Conservation (phyloP, 1,139 yeast species). For the Saccharomyces hybrid region DNA sequence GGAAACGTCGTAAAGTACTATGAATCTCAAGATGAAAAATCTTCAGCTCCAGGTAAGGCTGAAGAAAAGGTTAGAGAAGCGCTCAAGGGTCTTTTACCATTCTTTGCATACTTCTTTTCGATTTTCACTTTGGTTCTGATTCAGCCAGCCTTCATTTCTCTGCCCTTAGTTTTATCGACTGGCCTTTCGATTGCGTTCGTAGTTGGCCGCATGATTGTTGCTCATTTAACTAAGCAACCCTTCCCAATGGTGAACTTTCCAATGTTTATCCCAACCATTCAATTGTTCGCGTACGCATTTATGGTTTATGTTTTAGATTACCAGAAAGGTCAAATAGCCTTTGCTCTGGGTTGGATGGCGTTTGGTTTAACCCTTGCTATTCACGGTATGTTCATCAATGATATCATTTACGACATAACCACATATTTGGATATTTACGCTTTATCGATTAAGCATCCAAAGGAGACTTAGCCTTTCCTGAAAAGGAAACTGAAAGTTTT, state of each 20-base stretch:
- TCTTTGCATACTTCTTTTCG: slow-evolving; percentile 53
- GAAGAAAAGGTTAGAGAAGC: slow-evolving; percentile 35
- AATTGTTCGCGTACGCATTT: slow-evolving; percentile 41
- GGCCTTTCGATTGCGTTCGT: slow-evolving; percentile 75
- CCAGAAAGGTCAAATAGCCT: slow-evolving; percentile 37
- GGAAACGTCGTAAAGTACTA: slow-evolving; percentile 57
- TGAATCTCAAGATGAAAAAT: slow-evolving; percentile 24
- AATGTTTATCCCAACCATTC: slow-evolving; percentile 56
- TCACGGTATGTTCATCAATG: slow-evolving; percentile 72
- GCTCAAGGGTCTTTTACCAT: slow-evolving; percentile 61
- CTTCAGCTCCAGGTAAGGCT: slow-evolving; percentile 17
- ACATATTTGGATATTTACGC: slow-evolving; percentile 79
- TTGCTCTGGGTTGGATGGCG: slow-evolving; percentile 58
- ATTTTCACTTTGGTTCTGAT: slow-evolving; percentile 42
- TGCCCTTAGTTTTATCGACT: slow-evolving; percentile 59
- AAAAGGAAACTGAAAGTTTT: slow-evolving; percentile 3
- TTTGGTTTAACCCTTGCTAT: slow-evolving; percentile 70
- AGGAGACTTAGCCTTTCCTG: slow-evolving; percentile 32
- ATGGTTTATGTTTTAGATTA: slow-evolving; percentile 37
- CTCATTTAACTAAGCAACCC: slow-evolving; percentile 71
- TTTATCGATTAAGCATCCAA: slow-evolving; percentile 73
- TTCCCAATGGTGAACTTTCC: slow-evolving; percentile 74
- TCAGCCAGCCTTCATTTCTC: slow-evolving; percentile 43
- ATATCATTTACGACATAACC: slow-evolving; percentile 78
- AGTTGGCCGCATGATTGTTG: slow-evolving; percentile 84